Percentiles rank a stretch among this genome's conserved stretches.
Conservation (phyloP, 495 filamentous ascomycete species). For the Neurospora sp. region DNA sequence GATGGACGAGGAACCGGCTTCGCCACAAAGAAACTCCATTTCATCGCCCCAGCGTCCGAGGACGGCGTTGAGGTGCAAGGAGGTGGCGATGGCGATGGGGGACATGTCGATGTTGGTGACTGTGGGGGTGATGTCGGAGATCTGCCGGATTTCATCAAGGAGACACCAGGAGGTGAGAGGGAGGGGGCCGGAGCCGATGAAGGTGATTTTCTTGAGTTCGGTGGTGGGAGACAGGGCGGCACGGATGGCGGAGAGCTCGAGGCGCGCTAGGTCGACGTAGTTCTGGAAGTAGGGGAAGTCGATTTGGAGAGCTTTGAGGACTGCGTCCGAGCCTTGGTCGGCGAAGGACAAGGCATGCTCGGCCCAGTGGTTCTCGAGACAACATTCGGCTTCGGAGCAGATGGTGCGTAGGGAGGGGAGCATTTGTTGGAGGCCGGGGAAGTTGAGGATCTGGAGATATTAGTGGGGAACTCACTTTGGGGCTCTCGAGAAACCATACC, state of each 20-base stretch:
- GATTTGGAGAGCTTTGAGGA: conserved; percentile 5
- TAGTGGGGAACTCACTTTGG: background rate
- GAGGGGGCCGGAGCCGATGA: conserved; percentile 23
- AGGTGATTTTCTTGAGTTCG: conserved; percentile 9
- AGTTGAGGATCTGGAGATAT: conserved; percentile 9
- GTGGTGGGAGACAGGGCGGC: conserved; percentile 3
- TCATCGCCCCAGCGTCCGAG: conserved; percentile 11
- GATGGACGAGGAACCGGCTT: conserved; percentile 3
- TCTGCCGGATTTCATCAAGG: conserved; percentile 1
- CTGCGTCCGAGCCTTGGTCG: background rate
- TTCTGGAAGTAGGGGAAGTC: conserved; percentile 22
- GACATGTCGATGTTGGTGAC: conserved; percentile 19
- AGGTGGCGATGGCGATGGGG: conserved; percentile 11
- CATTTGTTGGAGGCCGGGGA: conserved; percentile 5
- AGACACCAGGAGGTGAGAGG: conserved; percentile 22
- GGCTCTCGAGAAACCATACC: conserved; percentile 1
- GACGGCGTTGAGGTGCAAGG: conserved; percentile 3
- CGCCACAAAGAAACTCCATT: conserved; percentile 22
- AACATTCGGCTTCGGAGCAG: conserved; percentile 16
- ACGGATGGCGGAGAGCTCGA: conserved; percentile 19
- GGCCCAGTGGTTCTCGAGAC: conserved; percentile 19
- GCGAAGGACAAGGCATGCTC: conserved; percentile 4
- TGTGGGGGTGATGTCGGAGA: background rate
- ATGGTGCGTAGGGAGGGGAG: conserved; percentile 17
- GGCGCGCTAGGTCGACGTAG: conserved; percentile 20